Evolutionary conservation across 352 stramenopile species (phyloP).

Genomic region (Globisporangium viniferum): DNA sequence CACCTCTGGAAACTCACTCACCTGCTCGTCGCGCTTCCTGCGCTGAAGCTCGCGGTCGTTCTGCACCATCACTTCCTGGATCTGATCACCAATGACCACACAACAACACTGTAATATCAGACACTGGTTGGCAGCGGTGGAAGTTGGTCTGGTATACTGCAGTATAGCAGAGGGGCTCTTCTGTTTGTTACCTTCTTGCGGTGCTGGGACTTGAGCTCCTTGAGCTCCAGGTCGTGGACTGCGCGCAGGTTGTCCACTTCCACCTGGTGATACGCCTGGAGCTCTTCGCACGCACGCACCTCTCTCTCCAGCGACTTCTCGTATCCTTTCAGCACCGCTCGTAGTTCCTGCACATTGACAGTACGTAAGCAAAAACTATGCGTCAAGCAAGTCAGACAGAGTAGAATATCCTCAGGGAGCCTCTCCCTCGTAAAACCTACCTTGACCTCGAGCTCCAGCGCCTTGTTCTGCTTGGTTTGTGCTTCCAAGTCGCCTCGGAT

Average conservation of each 20-base stretch:
- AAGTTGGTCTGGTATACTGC: neutral
- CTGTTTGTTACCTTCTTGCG: constrained; percentile 37
- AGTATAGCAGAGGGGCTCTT: neutral
- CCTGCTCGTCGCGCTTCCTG: constrained; percentile 29
- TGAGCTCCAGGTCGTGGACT: constrained; percentile 47
- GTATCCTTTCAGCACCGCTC: constrained; percentile 30
- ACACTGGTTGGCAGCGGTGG: neutral
- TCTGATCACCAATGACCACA: neutral
- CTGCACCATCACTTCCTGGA: constrained; percentile 32
- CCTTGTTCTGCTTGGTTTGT: constrained; percentile 27
- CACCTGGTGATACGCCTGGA: constrained; percentile 33
- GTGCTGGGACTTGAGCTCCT: constrained; percentile 41
- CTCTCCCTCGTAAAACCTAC: constrained; percentile 10
- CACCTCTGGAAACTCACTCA: neutral
- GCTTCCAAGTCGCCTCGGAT: constrained; percentile 40
- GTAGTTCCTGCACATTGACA: constrained; percentile 33
- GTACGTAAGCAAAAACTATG: neutral
- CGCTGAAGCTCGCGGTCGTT: constrained; percentile 45
- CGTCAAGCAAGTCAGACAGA: neutral
- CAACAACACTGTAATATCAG: neutral
- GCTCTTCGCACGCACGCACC: constrained; percentile 25
- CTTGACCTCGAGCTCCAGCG: constrained; percentile 45
- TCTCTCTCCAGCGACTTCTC: constrained; percentile 41
- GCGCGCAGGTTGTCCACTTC: constrained; percentile 44
- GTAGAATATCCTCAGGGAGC: neutral